phyloP scores from a whole-genome alignment of 176 grass and related monocot species.

The Oryza meridionalis region DNA sequence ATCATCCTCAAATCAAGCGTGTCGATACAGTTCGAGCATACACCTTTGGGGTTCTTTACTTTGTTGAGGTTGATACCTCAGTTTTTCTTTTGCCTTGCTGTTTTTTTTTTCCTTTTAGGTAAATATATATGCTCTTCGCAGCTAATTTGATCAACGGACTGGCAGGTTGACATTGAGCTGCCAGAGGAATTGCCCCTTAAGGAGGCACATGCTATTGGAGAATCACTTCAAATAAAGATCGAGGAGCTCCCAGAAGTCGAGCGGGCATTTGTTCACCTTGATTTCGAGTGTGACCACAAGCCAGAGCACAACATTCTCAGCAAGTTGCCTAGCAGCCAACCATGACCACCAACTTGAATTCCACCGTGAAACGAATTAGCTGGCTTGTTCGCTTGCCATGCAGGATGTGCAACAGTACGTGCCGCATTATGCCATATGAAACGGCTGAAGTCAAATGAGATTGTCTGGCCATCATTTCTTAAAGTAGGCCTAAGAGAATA shows the following conservation, averaged over 20 bases:
- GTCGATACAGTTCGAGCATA: slow-evolving; percentile 90
- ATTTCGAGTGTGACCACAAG: slow-evolving; percentile 93
- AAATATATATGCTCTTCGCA: neutral
- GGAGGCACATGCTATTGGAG: slow-evolving; percentile 85
- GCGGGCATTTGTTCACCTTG: slow-evolving; percentile 89
- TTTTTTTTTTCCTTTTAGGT: neutral
- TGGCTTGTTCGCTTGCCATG: slow-evolving; percentile 7
- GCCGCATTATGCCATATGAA: slow-evolving; percentile 1
- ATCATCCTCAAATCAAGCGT: slow-evolving; percentile 75
- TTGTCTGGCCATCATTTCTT: neutral
- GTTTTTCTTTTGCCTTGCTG: neutral
- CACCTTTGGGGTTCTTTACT: slow-evolving; percentile 92
- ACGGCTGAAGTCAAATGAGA: neutral
- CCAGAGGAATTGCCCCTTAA: slow-evolving; percentile 93
- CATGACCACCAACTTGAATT: slow-evolving; percentile 31
- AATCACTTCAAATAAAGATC: slow-evolving; percentile 92
- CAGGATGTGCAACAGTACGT: slow-evolving; percentile 17
- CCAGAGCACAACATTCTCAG: slow-evolving; percentile 85
- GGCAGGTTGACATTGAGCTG: slow-evolving; percentile 94
- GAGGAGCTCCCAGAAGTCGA: slow-evolving; percentile 90
- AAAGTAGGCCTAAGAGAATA: slow-evolving; percentile 18
- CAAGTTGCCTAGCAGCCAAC: slow-evolving; percentile 76
- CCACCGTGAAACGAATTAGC: neutral
- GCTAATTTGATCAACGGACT: slow-evolving; percentile 21
- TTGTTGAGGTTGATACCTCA: slow-evolving; percentile 71